Percentiles rank a stretch among this genome's conserved stretches.
These are phyloP conservation scores for Euphrasia arctica DNA, from an alignment of 305 asterid genomes.

Conservation along the genomic window DNA sequence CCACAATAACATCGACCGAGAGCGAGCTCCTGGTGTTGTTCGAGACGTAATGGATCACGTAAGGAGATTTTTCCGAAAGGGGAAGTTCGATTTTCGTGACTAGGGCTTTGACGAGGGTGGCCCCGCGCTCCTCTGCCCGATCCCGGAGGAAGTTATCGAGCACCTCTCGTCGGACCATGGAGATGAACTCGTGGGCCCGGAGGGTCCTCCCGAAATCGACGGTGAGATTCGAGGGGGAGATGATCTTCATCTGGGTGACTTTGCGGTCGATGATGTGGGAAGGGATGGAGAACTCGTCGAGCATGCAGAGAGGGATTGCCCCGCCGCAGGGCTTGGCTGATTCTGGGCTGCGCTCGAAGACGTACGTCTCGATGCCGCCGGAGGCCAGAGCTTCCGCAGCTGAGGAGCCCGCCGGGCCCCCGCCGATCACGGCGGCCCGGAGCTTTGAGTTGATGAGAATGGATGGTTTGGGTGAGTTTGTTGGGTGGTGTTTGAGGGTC, in stretches of 20 bases:
- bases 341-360: conserved; percentile 74
- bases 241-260: conserved; percentile 77
- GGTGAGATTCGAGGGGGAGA: conserved; percentile 75
- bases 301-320: conserved; percentile 96
- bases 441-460: conserved; percentile 39
- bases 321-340: conserved; percentile 92
- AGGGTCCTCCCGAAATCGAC: conserved; percentile 81
- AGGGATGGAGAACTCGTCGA: conserved; percentile 78
- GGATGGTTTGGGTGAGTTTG: conserved; percentile 23
- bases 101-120: conserved; percentile 58
- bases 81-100: conserved; percentile 62
- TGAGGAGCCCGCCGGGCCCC: conserved; percentile 91
- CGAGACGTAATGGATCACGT: conserved; percentile 50
- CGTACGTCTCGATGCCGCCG: conserved; percentile 81
- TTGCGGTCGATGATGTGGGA: conserved; percentile 64
- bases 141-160: conserved; percentile 77
- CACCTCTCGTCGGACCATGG: conserved; percentile 94
- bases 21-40: conserved; percentile 40
- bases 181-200: conserved; percentile 63
- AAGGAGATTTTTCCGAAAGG: conserved; percentile 41
- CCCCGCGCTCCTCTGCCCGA: conserved; percentile 64
- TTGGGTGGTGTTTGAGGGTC: conserved; percentile 32
- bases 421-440: conserved; percentile 79
- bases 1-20: conserved; percentile 64
- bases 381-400: conserved; percentile 83